These are phyloP conservation scores for Mycogone perniciosa DNA, from an alignment of 2,329 filamentous ascomycete genomes.

Conservation along the genomic window DNA sequence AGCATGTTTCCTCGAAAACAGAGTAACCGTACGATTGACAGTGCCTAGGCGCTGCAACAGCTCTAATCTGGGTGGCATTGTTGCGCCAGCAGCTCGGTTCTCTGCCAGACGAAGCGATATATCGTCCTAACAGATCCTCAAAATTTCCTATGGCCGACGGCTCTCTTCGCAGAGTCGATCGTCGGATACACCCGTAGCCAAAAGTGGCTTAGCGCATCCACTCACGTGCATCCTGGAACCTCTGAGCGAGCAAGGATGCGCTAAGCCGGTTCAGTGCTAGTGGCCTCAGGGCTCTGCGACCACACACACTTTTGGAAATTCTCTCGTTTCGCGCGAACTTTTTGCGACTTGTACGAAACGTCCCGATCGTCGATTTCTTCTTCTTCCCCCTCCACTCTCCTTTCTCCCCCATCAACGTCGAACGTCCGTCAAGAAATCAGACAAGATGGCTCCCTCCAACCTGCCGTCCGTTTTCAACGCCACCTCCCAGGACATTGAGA, in stretches of 20 bases:
- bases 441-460: constrained; percentile 92
- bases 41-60: constrained; percentile 53
- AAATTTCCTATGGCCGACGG: constrained; percentile 26
- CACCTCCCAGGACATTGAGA: constrained; percentile 97
- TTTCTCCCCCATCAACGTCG: constrained; percentile 21
- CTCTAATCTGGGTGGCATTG: constrained; percentile 63
- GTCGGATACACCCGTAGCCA: neutral
- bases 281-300: constrained; percentile 29
- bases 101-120: constrained; percentile 3
- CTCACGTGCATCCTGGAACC: constrained; percentile 28
- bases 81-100: constrained; percentile 18
- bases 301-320: constrained; percentile 37
- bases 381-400: constrained; percentile 22
- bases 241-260: neutral
- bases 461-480: constrained; percentile 94
- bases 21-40: constrained; percentile 50
- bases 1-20: neutral
- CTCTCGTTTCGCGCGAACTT: constrained; percentile 37
- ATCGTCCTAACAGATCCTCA: constrained; percentile 18
- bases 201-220: constrained; percentile 11
- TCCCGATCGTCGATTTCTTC: constrained; percentile 19
- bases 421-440: constrained; percentile 33
- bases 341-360: constrained; percentile 28
- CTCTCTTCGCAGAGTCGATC: neutral
- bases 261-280: constrained; percentile 24